Conservation (phyloP, 1,284 basidiomycete species). For the Puccinia triticina region DNA sequence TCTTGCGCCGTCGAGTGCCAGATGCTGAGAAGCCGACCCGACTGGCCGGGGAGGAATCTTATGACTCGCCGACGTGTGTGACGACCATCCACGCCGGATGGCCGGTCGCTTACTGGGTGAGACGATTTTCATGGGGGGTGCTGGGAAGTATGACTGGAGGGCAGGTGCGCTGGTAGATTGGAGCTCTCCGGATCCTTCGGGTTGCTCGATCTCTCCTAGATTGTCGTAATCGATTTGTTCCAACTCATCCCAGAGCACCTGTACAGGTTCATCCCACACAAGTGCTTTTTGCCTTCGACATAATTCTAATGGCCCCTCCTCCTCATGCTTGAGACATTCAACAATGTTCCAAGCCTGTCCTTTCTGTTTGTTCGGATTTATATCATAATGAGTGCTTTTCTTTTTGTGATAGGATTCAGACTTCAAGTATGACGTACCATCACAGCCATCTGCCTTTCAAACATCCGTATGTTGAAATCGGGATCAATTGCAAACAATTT, state of each 20-base stretch:
- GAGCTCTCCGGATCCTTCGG: background rate
- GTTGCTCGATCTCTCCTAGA: background rate
- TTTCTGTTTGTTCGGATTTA: no score
- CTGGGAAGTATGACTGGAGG: conserved; percentile 7
- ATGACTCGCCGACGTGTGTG: background rate
- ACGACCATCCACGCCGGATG: conserved; percentile 27
- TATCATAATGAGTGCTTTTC: no score
- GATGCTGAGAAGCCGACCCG: conserved; percentile 18
- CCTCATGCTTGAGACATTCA: conserved; percentile 73
- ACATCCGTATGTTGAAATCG: conserved; percentile 64
- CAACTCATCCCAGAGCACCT: conserved; percentile 62
- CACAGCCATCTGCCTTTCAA: conserved; percentile 79
- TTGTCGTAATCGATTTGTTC: conserved; percentile 4
- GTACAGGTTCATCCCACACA: conserved; percentile 81
- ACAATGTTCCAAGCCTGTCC: conserved; percentile 89
- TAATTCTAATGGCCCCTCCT: conserved; percentile 80
- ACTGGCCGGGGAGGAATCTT: conserved; percentile 38
- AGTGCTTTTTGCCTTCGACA: conserved; percentile 75
- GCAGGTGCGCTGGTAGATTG: conserved; percentile 7
- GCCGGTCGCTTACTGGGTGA: background rate
- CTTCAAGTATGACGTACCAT: no score
- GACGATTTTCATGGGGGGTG: conserved; percentile 11
- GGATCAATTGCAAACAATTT: conserved; percentile 78
- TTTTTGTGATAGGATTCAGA: no score
- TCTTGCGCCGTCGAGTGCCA: conserved; percentile 25